Evolutionary conservation across 1,139 yeast species (phyloP).

Genomic region (Sugiyamaella pinicola): DNA sequence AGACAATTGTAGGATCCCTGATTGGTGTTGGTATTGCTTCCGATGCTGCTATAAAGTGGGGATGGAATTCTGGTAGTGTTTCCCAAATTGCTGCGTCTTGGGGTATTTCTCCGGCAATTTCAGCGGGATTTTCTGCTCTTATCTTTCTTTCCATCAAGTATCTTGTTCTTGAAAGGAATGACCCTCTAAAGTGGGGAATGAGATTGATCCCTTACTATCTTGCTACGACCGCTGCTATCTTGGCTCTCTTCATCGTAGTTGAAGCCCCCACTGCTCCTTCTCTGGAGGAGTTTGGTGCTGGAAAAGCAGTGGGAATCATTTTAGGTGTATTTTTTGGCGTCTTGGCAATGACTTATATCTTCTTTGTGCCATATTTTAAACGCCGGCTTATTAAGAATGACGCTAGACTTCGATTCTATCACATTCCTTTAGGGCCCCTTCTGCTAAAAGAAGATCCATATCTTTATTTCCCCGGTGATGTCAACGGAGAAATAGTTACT

Average conservation of each 20-base stretch:
- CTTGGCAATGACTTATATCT: conserved; percentile 51
- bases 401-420: conserved; percentile 67
- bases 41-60: conserved; percentile 64
- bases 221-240: conserved; percentile 59
- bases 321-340: conserved; percentile 67
- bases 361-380: conserved; percentile 63
- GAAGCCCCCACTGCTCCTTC: conserved; percentile 31
- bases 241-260: conserved; percentile 56
- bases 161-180: conserved; percentile 61
- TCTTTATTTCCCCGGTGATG: conserved; percentile 56
- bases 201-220: conserved; percentile 62
- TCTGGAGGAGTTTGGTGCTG: conserved; percentile 27
- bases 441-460: conserved; percentile 64
- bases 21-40: conserved; percentile 80
- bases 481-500: conserved; percentile 54
- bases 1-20: conserved; percentile 75
- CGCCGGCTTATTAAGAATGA: conserved; percentile 64
- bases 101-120: conserved; percentile 77
- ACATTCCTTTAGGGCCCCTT: conserved; percentile 59
- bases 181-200: conserved; percentile 57
- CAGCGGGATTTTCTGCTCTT: conserved; percentile 64
- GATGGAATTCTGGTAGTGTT: conserved; percentile 63
- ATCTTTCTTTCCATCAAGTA: conserved; percentile 63
- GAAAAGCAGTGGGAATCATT: conserved; percentile 43
- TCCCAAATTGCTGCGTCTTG: conserved; percentile 76